phyloP scores from a whole-genome alignment of 345 rosid genomes.

The Bruguiera parviflora region DNA sequence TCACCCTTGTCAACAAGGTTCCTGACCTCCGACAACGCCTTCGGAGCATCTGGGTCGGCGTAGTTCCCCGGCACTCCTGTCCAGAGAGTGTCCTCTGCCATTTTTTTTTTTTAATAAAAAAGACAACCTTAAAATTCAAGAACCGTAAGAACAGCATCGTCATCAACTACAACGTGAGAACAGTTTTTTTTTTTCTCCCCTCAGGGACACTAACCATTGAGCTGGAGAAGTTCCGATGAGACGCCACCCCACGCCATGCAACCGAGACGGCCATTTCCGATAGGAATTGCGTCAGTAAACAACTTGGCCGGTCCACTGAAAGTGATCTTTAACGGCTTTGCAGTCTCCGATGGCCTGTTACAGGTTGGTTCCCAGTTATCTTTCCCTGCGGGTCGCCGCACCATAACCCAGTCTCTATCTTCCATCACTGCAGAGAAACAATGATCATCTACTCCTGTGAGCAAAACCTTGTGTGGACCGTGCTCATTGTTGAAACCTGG shows the following conservation, averaged over 20 bases:
- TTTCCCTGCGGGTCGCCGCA: conserved; percentile 34
- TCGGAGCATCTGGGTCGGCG: conserved; percentile 54
- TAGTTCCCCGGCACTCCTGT: conserved; percentile 74
- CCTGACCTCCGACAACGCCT: conserved; percentile 64
- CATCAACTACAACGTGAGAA: background rate
- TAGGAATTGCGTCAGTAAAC: conserved; percentile 82
- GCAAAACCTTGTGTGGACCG: too few relatives aligned
- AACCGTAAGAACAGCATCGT: background rate
- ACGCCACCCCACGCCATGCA: conserved; percentile 94
- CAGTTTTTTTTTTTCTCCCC: background rate
- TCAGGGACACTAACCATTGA: conserved; percentile 51
- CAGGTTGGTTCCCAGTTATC: conserved; percentile 35
- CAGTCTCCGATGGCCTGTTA: background rate
- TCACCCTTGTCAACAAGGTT: conserved; percentile 57
- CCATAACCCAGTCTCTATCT: conserved; percentile 41
- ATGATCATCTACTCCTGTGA: too few relatives aligned
- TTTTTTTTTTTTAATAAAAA: too few relatives aligned
- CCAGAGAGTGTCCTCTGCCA: conserved; percentile 82
- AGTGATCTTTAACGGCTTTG: conserved; percentile 53
- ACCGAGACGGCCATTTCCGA: conserved; percentile 89
- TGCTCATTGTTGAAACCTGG: too few relatives aligned
- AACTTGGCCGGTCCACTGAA: conserved; percentile 62
- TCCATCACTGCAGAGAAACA: conserved; percentile 17
- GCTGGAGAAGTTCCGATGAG: conserved; percentile 64
- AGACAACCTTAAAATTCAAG: background rate